Evolutionary conservation across 2,329 filamentous ascomycete genomes (phyloP).

Genomic region (Cladosporium austrohemisphaericum): DNA sequence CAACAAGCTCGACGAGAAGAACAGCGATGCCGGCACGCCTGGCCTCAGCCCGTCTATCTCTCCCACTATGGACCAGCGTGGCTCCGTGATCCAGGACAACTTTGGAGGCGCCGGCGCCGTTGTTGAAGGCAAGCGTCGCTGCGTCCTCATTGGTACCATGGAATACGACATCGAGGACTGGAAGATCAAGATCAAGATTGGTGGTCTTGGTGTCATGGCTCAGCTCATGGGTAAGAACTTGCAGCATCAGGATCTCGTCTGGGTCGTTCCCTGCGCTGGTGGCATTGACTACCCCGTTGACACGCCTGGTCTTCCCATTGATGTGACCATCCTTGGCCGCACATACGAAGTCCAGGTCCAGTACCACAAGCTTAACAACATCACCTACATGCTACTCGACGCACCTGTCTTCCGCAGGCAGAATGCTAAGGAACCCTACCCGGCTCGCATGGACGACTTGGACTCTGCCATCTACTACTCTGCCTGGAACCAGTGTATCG

Average conservation of each 20-base stretch:
- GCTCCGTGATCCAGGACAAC: slow-evolving; percentile 24
- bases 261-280: slow-evolving; percentile 52
- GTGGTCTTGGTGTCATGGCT: slow-evolving; percentile 67
- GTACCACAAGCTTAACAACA: slow-evolving; percentile 61
- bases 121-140: slow-evolving; percentile 39
- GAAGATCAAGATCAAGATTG: slow-evolving; percentile 68
- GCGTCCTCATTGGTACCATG: slow-evolving; percentile 65
- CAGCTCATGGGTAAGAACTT: slow-evolving; percentile 65
- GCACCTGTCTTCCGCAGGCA: slow-evolving; percentile 64
- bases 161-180: slow-evolving; percentile 70
- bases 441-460: slow-evolving; percentile 65
- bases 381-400: slow-evolving; percentile 65
- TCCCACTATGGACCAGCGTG: slow-evolving; percentile 11
- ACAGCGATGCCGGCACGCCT: slow-evolving; percentile 13
- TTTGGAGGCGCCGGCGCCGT: slow-evolving; percentile 24
- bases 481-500: slow-evolving; percentile 68
- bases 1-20: slow-evolving; percentile 23
- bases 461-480: slow-evolving; percentile 66
- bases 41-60: slow-evolving; percentile 10
- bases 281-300: slow-evolving; percentile 62
- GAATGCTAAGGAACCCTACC: slow-evolving; percentile 60
- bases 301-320: slow-evolving; percentile 57
- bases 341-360: slow-evolving; percentile 61
- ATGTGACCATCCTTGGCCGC: slow-evolving; percentile 58
- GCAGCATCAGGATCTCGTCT: slow-evolving; percentile 62